Evolutionary conservation across 805 yeast species (phyloP).

Genomic region (Metschnikowia cerradonensis): DNA sequence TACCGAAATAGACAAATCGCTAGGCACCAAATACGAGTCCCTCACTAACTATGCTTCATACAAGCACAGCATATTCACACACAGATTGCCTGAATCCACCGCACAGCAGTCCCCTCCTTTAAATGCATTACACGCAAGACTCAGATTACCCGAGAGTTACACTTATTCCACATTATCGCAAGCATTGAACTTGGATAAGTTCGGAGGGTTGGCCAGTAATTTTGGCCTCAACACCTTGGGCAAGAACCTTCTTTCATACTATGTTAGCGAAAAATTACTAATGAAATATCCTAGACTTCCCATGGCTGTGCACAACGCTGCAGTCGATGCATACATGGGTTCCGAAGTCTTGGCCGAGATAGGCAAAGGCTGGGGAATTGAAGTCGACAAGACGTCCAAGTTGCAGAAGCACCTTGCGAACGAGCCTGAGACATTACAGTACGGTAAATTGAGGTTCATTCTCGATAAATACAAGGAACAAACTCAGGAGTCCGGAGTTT

Average conservation of each 20-base stretch:
- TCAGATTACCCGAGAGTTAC: conserved; percentile 56
- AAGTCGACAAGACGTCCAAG: conserved; percentile 60
- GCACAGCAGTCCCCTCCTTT: conserved; percentile 65
- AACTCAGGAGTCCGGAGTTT: conserved; percentile 49
- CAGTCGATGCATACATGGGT: conserved; percentile 73
- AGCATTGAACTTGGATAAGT: conserved; percentile 59
- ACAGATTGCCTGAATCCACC: conserved; percentile 43
- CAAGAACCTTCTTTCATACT: conserved; percentile 66
- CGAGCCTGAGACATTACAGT: conserved; percentile 61
- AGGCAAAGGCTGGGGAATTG: conserved; percentile 86
- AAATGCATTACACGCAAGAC: conserved; percentile 72
- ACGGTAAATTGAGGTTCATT: conserved; percentile 64
- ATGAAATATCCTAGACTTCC: conserved; percentile 89
- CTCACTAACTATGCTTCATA: conserved; percentile 38
- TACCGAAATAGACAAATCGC: conserved; percentile 21
- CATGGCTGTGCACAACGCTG: conserved; percentile 65
- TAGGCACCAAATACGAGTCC: conserved; percentile 29
- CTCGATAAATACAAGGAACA: conserved; percentile 25
- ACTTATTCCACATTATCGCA: conserved; percentile 70
- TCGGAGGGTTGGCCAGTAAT: conserved; percentile 57
- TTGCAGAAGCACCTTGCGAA: conserved; percentile 64
- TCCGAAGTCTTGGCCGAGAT: conserved; percentile 59
- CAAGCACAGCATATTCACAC: conserved; percentile 39
- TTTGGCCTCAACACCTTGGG: conserved; percentile 81
- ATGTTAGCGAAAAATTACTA: conserved; percentile 69